Base-by-base conservation (phyloP, 2,329 filamentous ascomycete genomes). In the Penicillium brevicompactum region DNA sequence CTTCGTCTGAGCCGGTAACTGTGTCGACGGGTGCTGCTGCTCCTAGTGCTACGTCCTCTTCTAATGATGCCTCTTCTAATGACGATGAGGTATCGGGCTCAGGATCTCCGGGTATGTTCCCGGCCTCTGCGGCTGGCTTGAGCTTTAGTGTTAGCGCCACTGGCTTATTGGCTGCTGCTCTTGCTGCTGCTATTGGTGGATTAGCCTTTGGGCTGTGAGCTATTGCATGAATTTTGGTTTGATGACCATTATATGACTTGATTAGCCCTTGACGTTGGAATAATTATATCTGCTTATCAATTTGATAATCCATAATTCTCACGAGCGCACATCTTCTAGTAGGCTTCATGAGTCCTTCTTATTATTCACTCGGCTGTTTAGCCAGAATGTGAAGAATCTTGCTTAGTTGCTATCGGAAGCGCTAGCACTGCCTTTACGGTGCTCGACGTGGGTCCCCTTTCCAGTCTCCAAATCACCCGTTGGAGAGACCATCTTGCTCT, bases 391-490 rank as follows among this genome's bases (percentile, higher is more conserved):
- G 13, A 14, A 16, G 5, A 1, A 2, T 2, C 24, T 27, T 27
- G 47, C 75, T 76, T 55, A 53, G 42, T 46, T 59, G 49, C 52
- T 63, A 3, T 57, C 55, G 21, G 61, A 63, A 0, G 55, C 40
- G 30, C 55, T 61, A 11, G 54, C 40, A 30, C 55, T 61, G 14
- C 56, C 49, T n/a, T 56, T 46, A 13, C 47, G 50, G n/a, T 64
- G 56, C 41, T 64, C 62, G 24, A 65, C 38, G 38, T 64, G 61
- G 18, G 56, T 51, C 13, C 59, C 62, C 54, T 62, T 64, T 9
- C 56, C 62, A 46, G 32, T 51, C 51, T 66, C 65, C 46, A 66
- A 7, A 11, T 64, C 49, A 5, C 42, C 46, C n/a, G 45, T 50
- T 11, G 30, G 37, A 18, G 41, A 53, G 10, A 54, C 43, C 21